These are phyloP conservation scores for Cladorrhinum sp. DNA, from an alignment of 2,329 filamentous ascomycete species.

Conservation along the genomic window DNA sequence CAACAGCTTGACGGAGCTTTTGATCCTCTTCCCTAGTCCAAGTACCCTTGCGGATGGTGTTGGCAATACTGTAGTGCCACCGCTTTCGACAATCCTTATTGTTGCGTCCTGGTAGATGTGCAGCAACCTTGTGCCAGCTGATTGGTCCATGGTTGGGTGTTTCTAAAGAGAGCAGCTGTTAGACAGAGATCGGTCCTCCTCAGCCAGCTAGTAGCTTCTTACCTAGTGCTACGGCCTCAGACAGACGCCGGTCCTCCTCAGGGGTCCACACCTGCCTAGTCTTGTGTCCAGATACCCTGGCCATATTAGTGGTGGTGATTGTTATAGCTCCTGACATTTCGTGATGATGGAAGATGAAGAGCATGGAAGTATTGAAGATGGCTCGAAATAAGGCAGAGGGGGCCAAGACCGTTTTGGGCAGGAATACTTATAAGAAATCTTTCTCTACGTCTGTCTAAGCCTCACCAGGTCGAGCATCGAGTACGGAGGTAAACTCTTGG, in stretches of 20 bases:
- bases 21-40: constrained; percentile 29
- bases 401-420: constrained; percentile 3
- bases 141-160: constrained; percentile 21
- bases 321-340: neutral
- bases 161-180: constrained; percentile 13
- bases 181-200: neutral
- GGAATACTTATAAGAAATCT: constrained; percentile 4
- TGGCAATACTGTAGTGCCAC: constrained; percentile 29
- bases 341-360: neutral
- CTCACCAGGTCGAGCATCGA: constrained; percentile 2
- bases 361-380: neutral
- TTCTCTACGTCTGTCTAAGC: neutral
- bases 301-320: neutral
- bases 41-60: constrained; percentile 28
- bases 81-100: constrained; percentile 31
- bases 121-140: constrained; percentile 27
- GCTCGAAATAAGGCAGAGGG: neutral
- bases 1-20: constrained; percentile 24
- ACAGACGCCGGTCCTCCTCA: constrained; percentile 24
- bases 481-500: constrained; percentile 4
- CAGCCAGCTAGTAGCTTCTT: neutral
- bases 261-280: constrained; percentile 25
- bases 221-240: constrained; percentile 23
- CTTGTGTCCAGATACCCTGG: constrained; percentile 10
- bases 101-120: constrained; percentile 26